Conservation (phyloP, 2,329 filamentous ascomycete species). For the Lecanicillium sp. region DNA sequence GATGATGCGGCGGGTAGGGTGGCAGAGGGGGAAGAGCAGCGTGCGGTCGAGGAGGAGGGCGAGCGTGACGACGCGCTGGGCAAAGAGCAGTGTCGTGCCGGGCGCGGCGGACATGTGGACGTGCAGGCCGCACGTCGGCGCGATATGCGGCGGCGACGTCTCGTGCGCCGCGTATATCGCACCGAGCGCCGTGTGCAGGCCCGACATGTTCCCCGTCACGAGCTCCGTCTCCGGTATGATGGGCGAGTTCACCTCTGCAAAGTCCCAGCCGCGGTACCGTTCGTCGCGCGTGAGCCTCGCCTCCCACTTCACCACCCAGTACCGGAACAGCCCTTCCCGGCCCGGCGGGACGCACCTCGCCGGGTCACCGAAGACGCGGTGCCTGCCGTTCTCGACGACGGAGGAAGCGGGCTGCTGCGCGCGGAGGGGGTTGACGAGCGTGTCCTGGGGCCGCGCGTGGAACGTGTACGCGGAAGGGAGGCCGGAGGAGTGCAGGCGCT, state of each 20-base stretch:
- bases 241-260: conserved; percentile 15
- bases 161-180: too few relatives aligned
- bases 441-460: background rate
- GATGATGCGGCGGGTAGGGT: background rate
- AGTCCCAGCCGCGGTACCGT: background rate
- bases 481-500: background rate
- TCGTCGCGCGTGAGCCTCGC: background rate
- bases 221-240: conserved; percentile 15
- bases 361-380: background rate
- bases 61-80: conserved; percentile 73
- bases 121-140: conserved; percentile 15
- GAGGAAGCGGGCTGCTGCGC: background rate
- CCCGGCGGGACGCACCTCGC: background rate
- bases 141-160: background rate
- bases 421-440: background rate
- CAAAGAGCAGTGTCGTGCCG: conserved; percentile 54
- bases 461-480: background rate
- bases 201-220: conserved; percentile 3
- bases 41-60: conserved; percentile 33
- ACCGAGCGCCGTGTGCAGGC: conserved; percentile 14
- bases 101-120: conserved; percentile 14
- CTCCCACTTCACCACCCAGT: conserved; percentile 4
- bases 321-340: background rate
- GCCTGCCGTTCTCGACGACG: background rate
- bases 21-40: conserved; percentile 15